These are phyloP conservation scores for Pisolithus orientalis DNA, from an alignment of 768 basidiomycete species.

Conservation along the genomic window DNA sequence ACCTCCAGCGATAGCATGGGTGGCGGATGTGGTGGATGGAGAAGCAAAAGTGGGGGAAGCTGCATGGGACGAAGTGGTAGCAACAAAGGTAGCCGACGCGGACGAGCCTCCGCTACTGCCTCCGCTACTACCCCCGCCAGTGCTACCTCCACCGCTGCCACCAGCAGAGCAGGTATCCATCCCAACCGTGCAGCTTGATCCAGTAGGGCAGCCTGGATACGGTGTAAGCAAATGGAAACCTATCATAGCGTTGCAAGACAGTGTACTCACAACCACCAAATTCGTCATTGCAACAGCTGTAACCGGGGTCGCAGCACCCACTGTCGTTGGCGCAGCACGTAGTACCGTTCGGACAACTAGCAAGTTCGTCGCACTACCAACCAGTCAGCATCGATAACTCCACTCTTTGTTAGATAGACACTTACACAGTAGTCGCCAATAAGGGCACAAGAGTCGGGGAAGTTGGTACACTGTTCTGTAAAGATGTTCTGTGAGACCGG, in stretches of 20 bases:
- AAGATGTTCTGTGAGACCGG: neutral
- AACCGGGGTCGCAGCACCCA: constrained; percentile 1
- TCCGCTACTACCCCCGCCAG: constrained; percentile 1
- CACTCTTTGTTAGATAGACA: neutral
- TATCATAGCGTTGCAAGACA: neutral
- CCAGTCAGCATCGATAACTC: neutral
- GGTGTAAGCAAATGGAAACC: constrained; percentile 1
- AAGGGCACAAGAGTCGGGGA: constrained; percentile 11
- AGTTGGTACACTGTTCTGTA: constrained; percentile 16
- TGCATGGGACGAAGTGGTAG: neutral
- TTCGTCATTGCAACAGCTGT: constrained; percentile 15
- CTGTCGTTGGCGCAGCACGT: constrained; percentile 6
- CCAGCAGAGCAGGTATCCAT: constrained; percentile 2
- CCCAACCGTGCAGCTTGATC: constrained; percentile 4
- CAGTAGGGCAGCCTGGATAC: constrained; percentile 14
- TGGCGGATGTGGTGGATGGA: no score
- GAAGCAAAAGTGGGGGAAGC: no score
- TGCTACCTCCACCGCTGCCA: constrained; percentile 1
- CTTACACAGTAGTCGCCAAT: constrained; percentile 16
- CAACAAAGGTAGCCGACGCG: neutral
- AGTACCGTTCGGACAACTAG: constrained; percentile 9
- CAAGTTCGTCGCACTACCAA: constrained; percentile 6
- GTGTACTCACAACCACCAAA: constrained; percentile 17
- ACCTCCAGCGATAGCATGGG: neutral
- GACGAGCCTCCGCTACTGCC: neutral